Percentiles rank a stretch among this genome's conserved stretches.
Conservation (phyloP, 495 filamentous ascomycete genomes). For the Neurospora sp. region DNA sequence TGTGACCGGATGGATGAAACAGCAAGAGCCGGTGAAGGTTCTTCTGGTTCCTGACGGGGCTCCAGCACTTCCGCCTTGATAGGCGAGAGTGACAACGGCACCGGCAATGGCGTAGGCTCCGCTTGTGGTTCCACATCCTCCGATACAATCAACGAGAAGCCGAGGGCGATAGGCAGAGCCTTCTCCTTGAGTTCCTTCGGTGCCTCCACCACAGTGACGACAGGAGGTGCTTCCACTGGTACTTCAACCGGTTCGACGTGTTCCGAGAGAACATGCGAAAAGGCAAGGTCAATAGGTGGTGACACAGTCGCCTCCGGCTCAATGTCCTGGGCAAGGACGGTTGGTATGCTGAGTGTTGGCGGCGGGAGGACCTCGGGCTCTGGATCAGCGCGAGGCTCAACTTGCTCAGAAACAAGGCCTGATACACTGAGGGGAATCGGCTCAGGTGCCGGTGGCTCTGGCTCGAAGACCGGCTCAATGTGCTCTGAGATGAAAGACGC, state of each 20-base stretch:
- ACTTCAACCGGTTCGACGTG: constrained; percentile 13
- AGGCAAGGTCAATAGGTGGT: constrained; percentile 6
- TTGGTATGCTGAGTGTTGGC: constrained; percentile 18
- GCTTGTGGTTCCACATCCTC: constrained; percentile 13
- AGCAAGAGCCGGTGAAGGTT: constrained; percentile 13
- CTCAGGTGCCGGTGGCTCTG: constrained; percentile 6
- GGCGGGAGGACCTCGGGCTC: constrained; percentile 9
- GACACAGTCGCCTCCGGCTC: constrained; percentile 10
- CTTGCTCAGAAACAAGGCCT: constrained; percentile 7
- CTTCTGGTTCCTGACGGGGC: constrained; percentile 17
- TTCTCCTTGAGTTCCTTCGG: not conserved
- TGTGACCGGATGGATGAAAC: constrained; percentile 21
- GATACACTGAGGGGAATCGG: constrained; percentile 8
- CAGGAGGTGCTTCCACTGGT: not conserved
- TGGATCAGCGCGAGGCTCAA: constrained; percentile 17
- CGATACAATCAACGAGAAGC: constrained; percentile 14
- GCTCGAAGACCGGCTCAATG: constrained; percentile 18
- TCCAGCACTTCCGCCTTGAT: constrained; percentile 19
- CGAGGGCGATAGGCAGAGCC: constrained; percentile 5
- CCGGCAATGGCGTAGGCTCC: constrained; percentile 9
- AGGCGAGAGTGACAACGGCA: constrained; percentile 16
- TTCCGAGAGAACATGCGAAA: constrained; percentile 6
- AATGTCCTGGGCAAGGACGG: constrained; percentile 17
- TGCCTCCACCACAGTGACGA: constrained; percentile 2
- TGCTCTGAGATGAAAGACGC: constrained; percentile 16